Base-by-base conservation (phyloP, 352 stramenopile genomes). In the Globisporangium irregulare region DNA sequence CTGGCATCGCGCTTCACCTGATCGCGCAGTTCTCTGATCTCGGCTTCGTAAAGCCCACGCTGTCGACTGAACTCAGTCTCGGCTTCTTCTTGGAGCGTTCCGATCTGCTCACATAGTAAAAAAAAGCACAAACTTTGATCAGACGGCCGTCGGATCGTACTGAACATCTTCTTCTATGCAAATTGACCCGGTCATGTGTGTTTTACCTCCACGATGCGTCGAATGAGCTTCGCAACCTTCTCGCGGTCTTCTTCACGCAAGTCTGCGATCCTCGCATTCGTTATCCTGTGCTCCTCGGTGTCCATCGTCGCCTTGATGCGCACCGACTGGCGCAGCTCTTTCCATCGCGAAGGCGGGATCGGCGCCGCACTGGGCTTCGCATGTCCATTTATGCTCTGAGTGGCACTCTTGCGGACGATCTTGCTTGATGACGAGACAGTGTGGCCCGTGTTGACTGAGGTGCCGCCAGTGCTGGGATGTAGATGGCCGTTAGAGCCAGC, bases 221-320 rank as follows among this genome's bases (percentile, higher is more conserved):
- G 84, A 15, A 93, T 76, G n/a, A 94, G 67, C 59, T 93, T 92
- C 46, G 83, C 73, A 62, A 94, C 84, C 74, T 94, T 94, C 6
- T 92, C 79, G 27, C 86, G 82, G 72, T 94, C 87, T 66, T 91
- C 74, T 14, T 78, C 80, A 51, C 87, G 92, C 27, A 94, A 54
- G 68, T 94, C 82, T 6, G 83, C 77, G 64, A 94, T 93, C 24
- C 66, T 78, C 2, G 85, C 82, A 32, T 79, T 70, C 0, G 41
- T 57, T 0, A 41, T 0, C 12, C 62, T 62, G 0, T 68, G 69
- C 4, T 76, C 62, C 12, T 61, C 55, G 0, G 77, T 79, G 32
- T 87, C 80, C 24, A 88, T 53, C 8, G 79, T 86, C 1, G 82
- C 78, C 66, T 85, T 80, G 58, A 86, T 71, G 64, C 75, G 79